Conservation (phyloP, 2,329 filamentous ascomycete genomes). For the Rhynchosporium secalis region DNA sequence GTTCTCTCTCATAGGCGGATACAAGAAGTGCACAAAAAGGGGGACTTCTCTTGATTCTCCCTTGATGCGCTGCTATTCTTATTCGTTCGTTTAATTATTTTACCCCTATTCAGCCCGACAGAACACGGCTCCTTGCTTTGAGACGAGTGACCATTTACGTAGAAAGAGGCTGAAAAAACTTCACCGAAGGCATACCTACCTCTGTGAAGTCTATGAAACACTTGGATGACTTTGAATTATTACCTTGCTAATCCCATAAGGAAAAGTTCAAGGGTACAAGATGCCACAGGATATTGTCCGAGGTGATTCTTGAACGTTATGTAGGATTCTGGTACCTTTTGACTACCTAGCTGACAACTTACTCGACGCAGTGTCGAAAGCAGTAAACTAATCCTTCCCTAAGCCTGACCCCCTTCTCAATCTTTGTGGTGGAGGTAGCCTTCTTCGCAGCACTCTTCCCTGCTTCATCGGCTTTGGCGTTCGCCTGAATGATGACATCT, state of each 20-base stretch:
- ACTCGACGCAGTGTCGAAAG: too few species aligned
- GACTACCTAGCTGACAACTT: too few species aligned
- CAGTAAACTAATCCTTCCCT: too few species aligned
- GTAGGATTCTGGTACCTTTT: too few species aligned
- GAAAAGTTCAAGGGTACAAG: too few species aligned
- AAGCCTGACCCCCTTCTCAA: neutral
- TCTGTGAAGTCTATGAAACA: too few species aligned
- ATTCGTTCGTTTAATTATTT: conserved; percentile 7
- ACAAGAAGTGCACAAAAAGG: conserved; percentile 6
- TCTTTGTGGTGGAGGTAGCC: neutral
- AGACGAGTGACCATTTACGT: neutral
- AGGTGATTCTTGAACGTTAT: too few species aligned
- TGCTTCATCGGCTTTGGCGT: neutral
- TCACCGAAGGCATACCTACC: too few species aligned
- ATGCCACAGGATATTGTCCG: too few species aligned
- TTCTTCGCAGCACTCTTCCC: neutral
- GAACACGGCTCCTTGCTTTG: neutral
- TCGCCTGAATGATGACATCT: neutral
- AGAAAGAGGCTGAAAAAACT: too few species aligned
- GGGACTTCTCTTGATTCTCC: neutral
- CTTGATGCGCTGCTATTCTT: neutral
- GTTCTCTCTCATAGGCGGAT: neutral
- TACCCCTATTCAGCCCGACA: conserved; percentile 7
- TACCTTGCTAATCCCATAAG: too few species aligned
- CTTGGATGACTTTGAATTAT: too few species aligned